Base-by-base conservation (phyloP, 805 yeast species). In the Starmera amethionina region DNA sequence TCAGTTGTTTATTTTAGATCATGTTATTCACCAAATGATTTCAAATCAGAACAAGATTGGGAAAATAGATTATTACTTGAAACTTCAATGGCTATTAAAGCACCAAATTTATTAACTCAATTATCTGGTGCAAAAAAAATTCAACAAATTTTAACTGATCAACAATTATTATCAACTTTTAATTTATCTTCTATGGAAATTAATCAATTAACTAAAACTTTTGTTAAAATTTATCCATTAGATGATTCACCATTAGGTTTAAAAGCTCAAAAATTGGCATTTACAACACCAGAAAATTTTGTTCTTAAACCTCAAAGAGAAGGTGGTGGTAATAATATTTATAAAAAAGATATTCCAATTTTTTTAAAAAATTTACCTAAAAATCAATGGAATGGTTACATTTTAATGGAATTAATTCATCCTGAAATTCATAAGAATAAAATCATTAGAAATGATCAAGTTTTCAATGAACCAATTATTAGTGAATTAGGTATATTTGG, bases 241-340 rank as follows among this genome's bases (percentile, higher is more conserved):
- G 97, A 90, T 58, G 71, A 75, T 40, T 67, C 86, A 1, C 65
- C 62, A 32, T 67, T 70, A 30, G 96, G 96, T 4, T 48, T 52
- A 34, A 42, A 53, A 31, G 96, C 93, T 5, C 76, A 73, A 42
- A 63, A 71, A 44, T 59, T 85, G 35, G 95, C 95, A 2, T 64
- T 81, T 36, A 77, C 75, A 45, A 44, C 60, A 2, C 90, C 96
- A 0, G 76, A 75, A 40, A 68, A 72, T 19, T 93, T 67, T 57
- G 99, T 93, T 1, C 69, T 93, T 51, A 93, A 93, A 56, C 99
- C 99, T 4, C 98, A 93, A 62, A 75, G 99, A 65, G 99, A 93
- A 67, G 99, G 99, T 32, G 99, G 99, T 36, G 98, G 98, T 15
- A 88, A 93, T 60, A 93, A 93, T 58, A 75, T 93, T 40, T 93